Conservation (phyloP, 23 red algal species). For the Cyanidiococcus yangmingshanensis region DNA sequence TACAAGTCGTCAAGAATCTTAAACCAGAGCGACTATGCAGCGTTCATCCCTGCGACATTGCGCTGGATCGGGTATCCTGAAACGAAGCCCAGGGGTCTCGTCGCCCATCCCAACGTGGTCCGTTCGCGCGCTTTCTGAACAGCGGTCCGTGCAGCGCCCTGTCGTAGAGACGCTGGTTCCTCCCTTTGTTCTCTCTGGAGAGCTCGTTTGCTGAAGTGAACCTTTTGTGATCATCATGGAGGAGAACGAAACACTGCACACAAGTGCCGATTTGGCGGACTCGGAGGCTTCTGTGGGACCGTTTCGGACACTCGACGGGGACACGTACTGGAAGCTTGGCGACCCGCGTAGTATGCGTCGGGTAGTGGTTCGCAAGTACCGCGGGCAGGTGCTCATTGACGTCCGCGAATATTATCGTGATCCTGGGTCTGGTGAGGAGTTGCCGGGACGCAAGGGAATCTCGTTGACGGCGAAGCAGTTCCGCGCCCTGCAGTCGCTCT, state of each 20-base stretch:
- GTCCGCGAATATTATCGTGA: slow-evolving; percentile 12
- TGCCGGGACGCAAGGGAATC: slow-evolving; percentile 1
- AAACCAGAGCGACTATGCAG: no score
- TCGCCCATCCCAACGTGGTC: no score
- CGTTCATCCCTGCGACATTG: no score
- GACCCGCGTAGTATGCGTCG: slow-evolving; percentile 9
- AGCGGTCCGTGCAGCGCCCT: no score
- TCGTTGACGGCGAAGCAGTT: slow-evolving; percentile 17
- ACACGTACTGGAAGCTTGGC: slow-evolving; percentile 5
- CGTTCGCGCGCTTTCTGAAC: no score
- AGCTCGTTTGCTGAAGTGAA: no score
- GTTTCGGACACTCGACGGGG: neutral
- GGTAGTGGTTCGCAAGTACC: slow-evolving; percentile 15
- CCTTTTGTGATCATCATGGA: no score
- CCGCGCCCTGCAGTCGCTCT: neutral
- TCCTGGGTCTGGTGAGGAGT: neutral
- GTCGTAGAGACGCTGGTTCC: no score
- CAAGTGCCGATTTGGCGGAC: neutral
- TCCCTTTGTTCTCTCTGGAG: no score
- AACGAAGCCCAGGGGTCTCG: no score
- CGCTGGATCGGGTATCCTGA: no score
- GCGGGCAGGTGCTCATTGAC: neutral
- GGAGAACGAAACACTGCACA: neutral
- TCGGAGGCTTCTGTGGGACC: neutral
- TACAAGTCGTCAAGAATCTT: no score